These are phyloP conservation scores for Candida boidinii DNA, from an alignment of 805 yeast genomes.

Conservation along the genomic window DNA sequence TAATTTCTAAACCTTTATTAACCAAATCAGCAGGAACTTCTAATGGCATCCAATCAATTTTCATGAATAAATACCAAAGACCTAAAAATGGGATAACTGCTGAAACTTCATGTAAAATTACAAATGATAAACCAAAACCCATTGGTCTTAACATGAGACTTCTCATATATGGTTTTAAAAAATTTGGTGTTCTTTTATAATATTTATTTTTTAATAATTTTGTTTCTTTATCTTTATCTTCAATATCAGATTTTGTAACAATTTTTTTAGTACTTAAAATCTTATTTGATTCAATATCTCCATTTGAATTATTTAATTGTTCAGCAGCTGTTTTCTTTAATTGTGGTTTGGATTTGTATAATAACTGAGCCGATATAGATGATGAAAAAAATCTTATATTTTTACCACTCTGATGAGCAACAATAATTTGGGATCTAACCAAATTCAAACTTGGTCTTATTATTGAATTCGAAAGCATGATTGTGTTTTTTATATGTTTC, in stretches of 20 bases:
- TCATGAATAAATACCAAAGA: slow-evolving; percentile 41
- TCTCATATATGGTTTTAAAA: slow-evolving; percentile 24
- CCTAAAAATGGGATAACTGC: slow-evolving; percentile 45
- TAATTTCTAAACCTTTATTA: slow-evolving; percentile 36
- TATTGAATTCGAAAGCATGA: too few relatives aligned
- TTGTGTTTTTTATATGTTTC: too few relatives aligned
- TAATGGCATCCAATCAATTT: slow-evolving; percentile 32
- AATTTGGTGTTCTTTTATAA: slow-evolving; percentile 20
- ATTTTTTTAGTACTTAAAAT: not conserved
- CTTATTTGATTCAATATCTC: too few relatives aligned
- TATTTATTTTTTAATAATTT: slow-evolving; percentile 21
- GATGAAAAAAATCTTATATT: too few relatives aligned
- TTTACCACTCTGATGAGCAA: too few relatives aligned
- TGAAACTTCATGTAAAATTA: slow-evolving; percentile 42
- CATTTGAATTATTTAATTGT: too few relatives aligned
- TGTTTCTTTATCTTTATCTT: slow-evolving; percentile 13
- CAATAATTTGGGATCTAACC: too few relatives aligned
- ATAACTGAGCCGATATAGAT: too few relatives aligned
- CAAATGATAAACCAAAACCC: slow-evolving; percentile 35
- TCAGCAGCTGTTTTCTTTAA: too few relatives aligned
- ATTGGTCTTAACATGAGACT: slow-evolving; percentile 22
- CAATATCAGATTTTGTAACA: slow-evolving; percentile 12
- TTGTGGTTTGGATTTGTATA: too few relatives aligned
- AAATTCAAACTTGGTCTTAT: too few relatives aligned
- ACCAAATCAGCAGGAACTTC: slow-evolving; percentile 42